Percentiles rank a stretch among this genome's conserved stretches.
These are phyloP conservation scores for Coemansia guatemalensis DNA, from an alignment of 192 early-diverging fungal genomes.

Conservation along the genomic window DNA sequence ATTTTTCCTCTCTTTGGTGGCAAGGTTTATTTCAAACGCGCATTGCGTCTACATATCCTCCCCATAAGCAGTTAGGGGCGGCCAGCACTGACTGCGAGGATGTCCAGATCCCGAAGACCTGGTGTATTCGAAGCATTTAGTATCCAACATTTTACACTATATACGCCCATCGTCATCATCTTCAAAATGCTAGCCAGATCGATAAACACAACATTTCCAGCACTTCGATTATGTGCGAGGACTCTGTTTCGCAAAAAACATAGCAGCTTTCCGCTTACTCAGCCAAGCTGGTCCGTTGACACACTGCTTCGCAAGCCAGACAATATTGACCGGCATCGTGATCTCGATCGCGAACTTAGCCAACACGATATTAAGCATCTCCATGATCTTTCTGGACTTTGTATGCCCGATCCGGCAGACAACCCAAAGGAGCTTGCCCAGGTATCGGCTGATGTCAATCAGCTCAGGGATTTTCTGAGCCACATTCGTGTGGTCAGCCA, in stretches of 20 bases:
- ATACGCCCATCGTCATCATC: neutral
- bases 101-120: neutral
- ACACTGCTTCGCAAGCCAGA: conserved; percentile 19
- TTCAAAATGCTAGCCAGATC: neutral
- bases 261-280: conserved; percentile 15
- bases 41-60: neutral
- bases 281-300: conserved; percentile 26
- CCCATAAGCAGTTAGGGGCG: neutral
- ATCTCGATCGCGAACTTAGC: conserved; percentile 13
- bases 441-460: conserved; percentile 23
- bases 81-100: neutral
- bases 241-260: neutral
- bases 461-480: conserved; percentile 43
- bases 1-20: no score
- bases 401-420: conserved; percentile 14
- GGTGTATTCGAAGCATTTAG: neutral
- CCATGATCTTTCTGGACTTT: conserved; percentile 30
- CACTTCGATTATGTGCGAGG: neutral
- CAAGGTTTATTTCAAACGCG: neutral
- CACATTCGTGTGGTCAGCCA: conserved; percentile 24
- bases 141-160: neutral
- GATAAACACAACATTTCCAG: neutral
- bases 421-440: conserved; percentile 7
- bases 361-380: conserved; percentile 18
- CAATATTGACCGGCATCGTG: neutral